Evolutionary conservation across 352 stramenopile species (phyloP), one percentile per base, ranked within the genome.

Genomic region (Phytophthora sp.): DNA sequence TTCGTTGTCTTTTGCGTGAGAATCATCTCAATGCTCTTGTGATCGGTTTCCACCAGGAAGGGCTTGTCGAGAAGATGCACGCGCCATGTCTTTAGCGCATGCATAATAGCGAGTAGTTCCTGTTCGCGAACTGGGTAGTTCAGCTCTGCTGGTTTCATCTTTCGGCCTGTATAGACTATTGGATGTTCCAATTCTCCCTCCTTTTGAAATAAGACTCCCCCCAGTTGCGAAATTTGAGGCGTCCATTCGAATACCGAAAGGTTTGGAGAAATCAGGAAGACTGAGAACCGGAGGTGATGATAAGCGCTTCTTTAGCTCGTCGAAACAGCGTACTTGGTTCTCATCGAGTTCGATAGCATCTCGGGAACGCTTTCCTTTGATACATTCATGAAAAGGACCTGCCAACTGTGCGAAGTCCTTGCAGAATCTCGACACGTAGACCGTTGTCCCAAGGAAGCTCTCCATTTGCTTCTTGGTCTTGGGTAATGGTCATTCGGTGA

Each of bases 21-120:
- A 11, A 58, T 57, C 1, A 26, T 61, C 17, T 71, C 48, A 24
- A 66, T 53, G 11, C 28, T 54, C 28, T 71, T 62, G 42, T 62
- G 38, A 43, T 57, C 46, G 0, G 51, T 69, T 43, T 68, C 51
- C 1, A 68, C 50, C 2, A 13, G 27, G 34, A 63, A 63, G 24
- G 51, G 52, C 4, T 13, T n/a, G 28, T 69, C 58, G 0, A 66
- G 18, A 4, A 58, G 46, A 30, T 63, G 58, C 1, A 58, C 46
- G n/a, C n/a, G 45, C 37, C 53, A 64, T 26, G 23, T 15, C 26
- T 32, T 41, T 12, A 61, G 15, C 2, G 30, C n/a, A 34, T 66
- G 30, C 28, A 57, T 53, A 4, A 52, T 53, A 5, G 53, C 28
- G 8, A 41, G 32, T 41, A 62, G 34, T 41, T 41, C 15, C 13